Conservation (phyloP, 2,329 filamentous ascomycete genomes). For the Phialocephala subalpina region DNA sequence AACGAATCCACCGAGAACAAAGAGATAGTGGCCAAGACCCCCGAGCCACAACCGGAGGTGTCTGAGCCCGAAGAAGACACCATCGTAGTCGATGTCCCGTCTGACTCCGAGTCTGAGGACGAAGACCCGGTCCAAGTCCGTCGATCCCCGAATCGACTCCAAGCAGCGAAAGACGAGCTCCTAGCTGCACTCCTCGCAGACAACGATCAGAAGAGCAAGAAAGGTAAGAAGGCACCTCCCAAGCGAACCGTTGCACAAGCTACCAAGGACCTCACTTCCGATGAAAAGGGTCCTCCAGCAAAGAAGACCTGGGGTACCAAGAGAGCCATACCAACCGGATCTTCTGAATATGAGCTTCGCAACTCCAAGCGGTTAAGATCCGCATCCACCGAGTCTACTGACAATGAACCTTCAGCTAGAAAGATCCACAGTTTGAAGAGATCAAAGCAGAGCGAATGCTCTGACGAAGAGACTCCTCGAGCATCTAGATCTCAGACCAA, state of each 20-base stretch:
- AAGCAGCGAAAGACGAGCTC: not conserved
- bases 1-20: not conserved
- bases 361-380: not conserved
- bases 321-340: not conserved
- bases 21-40: not conserved
- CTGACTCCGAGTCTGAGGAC: not conserved
- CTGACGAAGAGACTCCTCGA: not conserved
- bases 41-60: not conserved
- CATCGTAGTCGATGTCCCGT: not conserved
- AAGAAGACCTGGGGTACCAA: not conserved
- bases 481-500: not conserved
- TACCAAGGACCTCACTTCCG: not conserved
- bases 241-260: not conserved
- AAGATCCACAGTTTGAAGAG: not conserved
- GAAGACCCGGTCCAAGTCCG: not conserved
- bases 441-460: not conserved
- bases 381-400: not conserved
- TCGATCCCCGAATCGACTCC: not conserved
- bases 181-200: not conserved
- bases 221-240: not conserved
- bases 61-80: not conserved
- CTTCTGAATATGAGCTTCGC: not conserved
- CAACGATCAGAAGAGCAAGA: not conserved
- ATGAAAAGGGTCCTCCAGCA: slow-evolving; percentile 3
- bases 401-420: not conserved